A percentile compares a stretch with the other conserved stretches of the same genome.
These are phyloP conservation scores for Cyclostephanos tholiformis DNA, from an alignment of 108 stramenopile genomes.

Conservation along the genomic window DNA sequence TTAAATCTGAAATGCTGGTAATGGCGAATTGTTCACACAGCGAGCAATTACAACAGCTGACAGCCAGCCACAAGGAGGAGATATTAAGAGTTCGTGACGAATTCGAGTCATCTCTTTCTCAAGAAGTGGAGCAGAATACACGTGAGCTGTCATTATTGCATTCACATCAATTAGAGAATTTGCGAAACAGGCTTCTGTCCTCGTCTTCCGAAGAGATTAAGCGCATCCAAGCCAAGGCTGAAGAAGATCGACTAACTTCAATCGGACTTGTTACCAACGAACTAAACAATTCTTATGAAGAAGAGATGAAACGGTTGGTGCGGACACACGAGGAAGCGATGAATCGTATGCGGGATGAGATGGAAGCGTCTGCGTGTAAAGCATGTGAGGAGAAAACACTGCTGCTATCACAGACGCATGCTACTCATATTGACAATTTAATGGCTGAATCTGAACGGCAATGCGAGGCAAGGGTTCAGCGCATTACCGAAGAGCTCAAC, in stretches of 20 bases:
- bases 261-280: slow-evolving; percentile 8
- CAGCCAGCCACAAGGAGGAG: slow-evolving; percentile 31
- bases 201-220: slow-evolving; percentile 21
- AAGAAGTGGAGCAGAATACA: slow-evolving; percentile 9
- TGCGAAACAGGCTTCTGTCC: slow-evolving; percentile 17
- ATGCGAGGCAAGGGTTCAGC: not conserved
- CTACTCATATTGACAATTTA: not conserved
- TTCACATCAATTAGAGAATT: slow-evolving; percentile 33
- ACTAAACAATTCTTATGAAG: slow-evolving; percentile 16
- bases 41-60: slow-evolving; percentile 40
- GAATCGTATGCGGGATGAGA: slow-evolving; percentile 6
- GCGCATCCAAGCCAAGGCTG: slow-evolving; percentile 8
- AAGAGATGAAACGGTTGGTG: slow-evolving; percentile 22
- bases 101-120: slow-evolving; percentile 25
- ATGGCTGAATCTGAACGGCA: slow-evolving; percentile 1
- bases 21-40: slow-evolving; percentile 31
- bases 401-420: not conserved
- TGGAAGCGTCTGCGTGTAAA: not conserved
- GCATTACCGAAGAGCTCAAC: not conserved
- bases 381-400: not conserved
- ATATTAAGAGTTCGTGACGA: slow-evolving; percentile 14
- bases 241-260: slow-evolving; percentile 9
- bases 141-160: not conserved
- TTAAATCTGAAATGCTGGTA: slow-evolving; percentile 28
- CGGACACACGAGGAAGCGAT: slow-evolving; percentile 31